These are phyloP conservation scores for Eucalyptus cloeziana DNA, from an alignment of 345 rosid species.

Conservation along the genomic window DNA sequence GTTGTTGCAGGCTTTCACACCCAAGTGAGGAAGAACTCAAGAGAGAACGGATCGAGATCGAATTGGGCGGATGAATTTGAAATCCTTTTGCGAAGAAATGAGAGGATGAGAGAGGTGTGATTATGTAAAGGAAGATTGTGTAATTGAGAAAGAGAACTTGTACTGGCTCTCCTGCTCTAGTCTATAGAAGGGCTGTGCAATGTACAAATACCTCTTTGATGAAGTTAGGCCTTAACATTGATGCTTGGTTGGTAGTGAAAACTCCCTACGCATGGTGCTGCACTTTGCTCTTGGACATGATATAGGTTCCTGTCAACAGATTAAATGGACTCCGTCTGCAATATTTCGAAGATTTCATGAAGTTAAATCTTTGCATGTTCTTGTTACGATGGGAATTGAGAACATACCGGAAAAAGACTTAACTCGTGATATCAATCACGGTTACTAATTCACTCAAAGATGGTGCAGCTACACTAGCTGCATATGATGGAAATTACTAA, in stretches of 20 bases:
- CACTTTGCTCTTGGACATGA: neutral
- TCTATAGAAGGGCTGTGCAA: neutral
- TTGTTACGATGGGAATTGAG: neutral
- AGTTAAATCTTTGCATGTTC: neutral
- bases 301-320: neutral
- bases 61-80: neutral
- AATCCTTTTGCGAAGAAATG: neutral
- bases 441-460: neutral
- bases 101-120: conserved; percentile 1
- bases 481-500: neutral
- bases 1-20: conserved; percentile 62
- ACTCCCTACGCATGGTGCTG: neutral
- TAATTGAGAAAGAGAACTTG: conserved; percentile 3
- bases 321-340: neutral
- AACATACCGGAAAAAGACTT: neutral
- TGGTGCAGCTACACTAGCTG: neutral
- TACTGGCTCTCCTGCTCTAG: conserved; percentile 1
- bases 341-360: neutral
- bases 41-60: neutral
- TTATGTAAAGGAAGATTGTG: conserved; percentile 1
- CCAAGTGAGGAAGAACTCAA: conserved; percentile 38
- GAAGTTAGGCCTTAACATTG: neutral
- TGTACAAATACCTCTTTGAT: conserved; percentile 22
- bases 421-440: neutral
- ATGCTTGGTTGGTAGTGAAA: neutral